A percentile compares a stretch with the other conserved stretches of the same genome.
phyloP scores from a whole-genome alignment of 2,329 filamentous ascomycete species.

The Penicillium fuscoglaucum region DNA sequence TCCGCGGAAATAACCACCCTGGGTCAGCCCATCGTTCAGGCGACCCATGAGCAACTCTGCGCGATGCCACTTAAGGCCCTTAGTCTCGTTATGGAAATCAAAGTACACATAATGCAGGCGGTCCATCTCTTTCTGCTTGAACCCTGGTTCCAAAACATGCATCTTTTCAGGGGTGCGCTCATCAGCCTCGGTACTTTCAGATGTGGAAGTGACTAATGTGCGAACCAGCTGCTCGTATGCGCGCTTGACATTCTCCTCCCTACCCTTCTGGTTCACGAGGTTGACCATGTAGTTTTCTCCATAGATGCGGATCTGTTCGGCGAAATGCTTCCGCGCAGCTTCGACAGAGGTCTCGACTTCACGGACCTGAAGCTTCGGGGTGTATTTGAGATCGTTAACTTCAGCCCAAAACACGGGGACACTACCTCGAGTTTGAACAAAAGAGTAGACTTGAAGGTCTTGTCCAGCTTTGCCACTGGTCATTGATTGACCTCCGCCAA shows the following conservation, averaged over 20 bases:
- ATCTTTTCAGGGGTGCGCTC: constrained; percentile 74
- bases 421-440: constrained; percentile 94
- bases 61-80: constrained; percentile 89
- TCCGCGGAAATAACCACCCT: constrained; percentile 89
- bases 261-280: constrained; percentile 91
- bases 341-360: constrained; percentile 76
- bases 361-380: constrained; percentile 83
- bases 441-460: constrained; percentile 87
- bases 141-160: constrained; percentile 67
- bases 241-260: constrained; percentile 84
- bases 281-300: constrained; percentile 98
- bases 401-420: constrained; percentile 97
- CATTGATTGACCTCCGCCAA: constrained; percentile 72
- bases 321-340: constrained; percentile 82
- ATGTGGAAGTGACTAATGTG: constrained; percentile 67
- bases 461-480: constrained; percentile 71
- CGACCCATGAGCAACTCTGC: constrained; percentile 83
- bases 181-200: constrained; percentile 66
- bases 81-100: constrained; percentile 97
- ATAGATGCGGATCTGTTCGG: constrained; percentile 89
- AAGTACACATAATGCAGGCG: constrained; percentile 96
- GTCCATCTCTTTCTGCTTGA: constrained; percentile 68
- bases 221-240: constrained; percentile 91
- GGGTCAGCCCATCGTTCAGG: constrained; percentile 70
- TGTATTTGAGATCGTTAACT: constrained; percentile 89